Conservation (phyloP, 2,329 filamentous ascomycete species). For the Elsinoe australis region DNA sequence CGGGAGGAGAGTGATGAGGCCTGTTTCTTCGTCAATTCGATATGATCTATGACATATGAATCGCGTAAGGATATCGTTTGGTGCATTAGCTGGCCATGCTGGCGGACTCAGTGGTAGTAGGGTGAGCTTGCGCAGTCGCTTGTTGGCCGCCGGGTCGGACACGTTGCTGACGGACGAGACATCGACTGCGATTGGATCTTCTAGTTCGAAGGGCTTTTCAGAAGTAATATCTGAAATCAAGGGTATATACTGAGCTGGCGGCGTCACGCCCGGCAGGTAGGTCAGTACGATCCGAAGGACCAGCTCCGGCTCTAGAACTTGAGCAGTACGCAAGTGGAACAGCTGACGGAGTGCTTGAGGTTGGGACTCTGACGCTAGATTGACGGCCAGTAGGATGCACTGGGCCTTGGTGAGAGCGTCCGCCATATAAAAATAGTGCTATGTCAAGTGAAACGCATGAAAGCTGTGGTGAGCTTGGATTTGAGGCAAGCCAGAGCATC, state of each 20-base stretch:
- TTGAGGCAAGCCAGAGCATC: background rate
- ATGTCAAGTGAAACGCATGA: too few species aligned
- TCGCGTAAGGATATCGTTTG: constrained; percentile 49
- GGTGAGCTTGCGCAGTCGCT: constrained; percentile 55
- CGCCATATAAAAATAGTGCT: too few species aligned
- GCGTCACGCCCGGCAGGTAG: constrained; percentile 64
- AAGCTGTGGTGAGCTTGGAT: constrained; percentile 10
- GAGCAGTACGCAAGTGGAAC: background rate
- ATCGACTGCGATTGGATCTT: constrained; percentile 45
- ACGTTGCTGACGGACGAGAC: constrained; percentile 49
- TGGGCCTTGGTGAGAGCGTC: constrained; percentile 55
- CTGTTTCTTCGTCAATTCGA: constrained; percentile 62
- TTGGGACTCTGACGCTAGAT: constrained; percentile 60
- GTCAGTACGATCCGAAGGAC: constrained; percentile 67
- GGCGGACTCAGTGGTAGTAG: constrained; percentile 51
- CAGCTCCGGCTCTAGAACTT: constrained; percentile 54
- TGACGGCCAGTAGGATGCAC: constrained; percentile 63
- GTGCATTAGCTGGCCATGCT: constrained; percentile 41
- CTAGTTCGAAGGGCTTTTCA: constrained; percentile 39
- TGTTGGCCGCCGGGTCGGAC: constrained; percentile 56
- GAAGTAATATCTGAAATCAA: constrained; percentile 53
- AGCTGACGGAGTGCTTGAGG: constrained; percentile 51
- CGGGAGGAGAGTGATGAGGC: constrained; percentile 61
- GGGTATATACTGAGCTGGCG: constrained; percentile 54
- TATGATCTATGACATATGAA: constrained; percentile 64